Evolutionary conservation across 305 asterid genomes (phyloP).

Genomic region (Andrographis paniculata): DNA sequence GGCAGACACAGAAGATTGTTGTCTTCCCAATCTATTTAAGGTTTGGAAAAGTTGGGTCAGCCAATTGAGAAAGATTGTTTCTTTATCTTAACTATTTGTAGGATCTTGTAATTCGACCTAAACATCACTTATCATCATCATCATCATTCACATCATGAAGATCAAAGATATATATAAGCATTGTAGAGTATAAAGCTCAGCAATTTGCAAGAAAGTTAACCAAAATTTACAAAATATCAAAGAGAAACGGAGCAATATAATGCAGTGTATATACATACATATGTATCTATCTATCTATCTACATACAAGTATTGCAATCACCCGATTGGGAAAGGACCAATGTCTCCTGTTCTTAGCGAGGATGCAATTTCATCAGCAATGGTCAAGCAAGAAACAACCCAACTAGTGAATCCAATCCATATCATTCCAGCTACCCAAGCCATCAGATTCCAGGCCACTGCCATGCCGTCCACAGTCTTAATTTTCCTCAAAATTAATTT

Average conservation of each 20-base stretch:
- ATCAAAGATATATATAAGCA: no score
- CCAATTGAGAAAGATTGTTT: conserved; percentile 11
- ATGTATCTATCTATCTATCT: background rate
- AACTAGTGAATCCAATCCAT: background rate
- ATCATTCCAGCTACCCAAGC: background rate
- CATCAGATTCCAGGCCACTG: conserved; percentile 1
- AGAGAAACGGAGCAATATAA: no score
- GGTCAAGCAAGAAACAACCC: background rate
- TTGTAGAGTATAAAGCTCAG: no score
- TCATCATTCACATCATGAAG: no score
- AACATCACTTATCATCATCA: no score
- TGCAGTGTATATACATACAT: no score
- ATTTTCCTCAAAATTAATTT: background rate
- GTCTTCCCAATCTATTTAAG: conserved; percentile 46
- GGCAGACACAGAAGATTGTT: conserved; percentile 26
- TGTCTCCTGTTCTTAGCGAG: background rate
- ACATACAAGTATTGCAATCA: background rate
- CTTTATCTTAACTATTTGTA: background rate
- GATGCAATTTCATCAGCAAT: background rate
- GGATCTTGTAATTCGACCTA: no score
- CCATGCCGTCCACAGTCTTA: background rate
- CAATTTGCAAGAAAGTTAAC: no score
- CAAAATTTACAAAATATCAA: no score
- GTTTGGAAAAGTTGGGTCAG: conserved; percentile 57
- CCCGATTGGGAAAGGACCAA: background rate